Base-by-base conservation (phyloP, 2,329 filamentous ascomycete species). In the Neonectria sp. region DNA sequence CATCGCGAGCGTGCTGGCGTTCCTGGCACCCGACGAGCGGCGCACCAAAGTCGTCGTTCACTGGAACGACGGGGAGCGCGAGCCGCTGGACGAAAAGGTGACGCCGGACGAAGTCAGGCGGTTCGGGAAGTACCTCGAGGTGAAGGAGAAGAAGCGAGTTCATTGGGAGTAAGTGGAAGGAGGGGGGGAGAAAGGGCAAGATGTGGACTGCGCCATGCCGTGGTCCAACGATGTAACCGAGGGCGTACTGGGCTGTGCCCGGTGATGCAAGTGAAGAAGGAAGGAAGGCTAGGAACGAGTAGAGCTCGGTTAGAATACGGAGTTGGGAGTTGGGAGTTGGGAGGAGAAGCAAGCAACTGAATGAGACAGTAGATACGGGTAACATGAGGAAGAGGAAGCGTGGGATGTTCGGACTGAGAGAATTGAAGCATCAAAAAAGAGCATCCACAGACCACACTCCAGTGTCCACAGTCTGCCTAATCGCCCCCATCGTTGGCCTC, bases 11-110 rank as follows among this genome's bases (percentile, higher is more conserved):
- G 60, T 78, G 55, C 56, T 71, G 35, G 60, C 60, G 15, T 71
- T 74, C 60, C 71, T 79, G 27, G 73, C 68, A 15, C 72, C 74
- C 25, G 74, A 78, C 52, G 53, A 56, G 55, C 61, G 52, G 13
- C 52, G 62, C 7, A 63, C 72, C 67, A 76, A 73, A 63, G 74
- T 78, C 4, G 9, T 76, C 29, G 77, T 79, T 33, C 71, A 71
- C 43, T 80, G 77, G 79, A 45, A 65, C 13, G 67, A 77, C 57
- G 76, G 73, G 17, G 66, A 58, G 8, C 49, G 40, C 3, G 76
- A 79, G 65, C 52, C 48, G 8, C 68, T 80, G 13, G 71, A 71
- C 43, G 63, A 68, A 2, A 29, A 63, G 15, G 64, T 78, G 6
- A 60, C 67, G 15, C 43, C 79, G 53, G 53, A 65, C 5, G 74